Evolutionary conservation across 441 rosid genomes (phyloP), one percentile per base, ranked within the genome.

Genomic region (Dalechampia spathulata): DNA sequence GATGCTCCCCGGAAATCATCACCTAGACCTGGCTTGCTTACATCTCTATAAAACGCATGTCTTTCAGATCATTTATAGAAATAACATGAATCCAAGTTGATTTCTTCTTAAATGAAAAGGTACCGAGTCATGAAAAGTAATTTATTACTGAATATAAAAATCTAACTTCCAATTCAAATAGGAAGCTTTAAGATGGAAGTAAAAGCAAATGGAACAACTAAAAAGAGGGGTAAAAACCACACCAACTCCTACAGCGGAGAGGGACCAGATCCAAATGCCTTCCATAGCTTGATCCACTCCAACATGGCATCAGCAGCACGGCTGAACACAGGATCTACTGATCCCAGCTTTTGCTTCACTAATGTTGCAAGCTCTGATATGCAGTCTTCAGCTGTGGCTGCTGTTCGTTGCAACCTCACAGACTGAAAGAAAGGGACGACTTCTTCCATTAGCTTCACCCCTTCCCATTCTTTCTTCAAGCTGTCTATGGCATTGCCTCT

Each of bases 391-490:
- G 83, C 78, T 19, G 70, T 83, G 15, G 75, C 44, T 13, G 86
- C 87, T 40, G 83, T 61, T 62, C n/a, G 60, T 0, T 94, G 73
- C 71, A 86, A 47, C 64, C 75, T 82, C 52, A 89, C 26, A 0
- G 86, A 69, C 78, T 86, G 92, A 46, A 92, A 92, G 78, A 86
- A 89, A 0, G 94, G 88, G 25, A 89, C 83, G 25, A 88, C 79
- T 60, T 83, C 89, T 80, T 92, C 99, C 96, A 84, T 89, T 64
- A 80, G 82, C 79, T 83, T 92, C 76, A 92, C 78, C 10, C 97
- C 97, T 76, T 89, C 90, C 99, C 99, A 92, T 67, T 92, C 96
- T 63, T 92, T 92, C 70, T 84, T 89, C 81, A 89, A 64, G 65
- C 97, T 92, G 53, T 84, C 90, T 27, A 85, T 70, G 0, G 97